Evolutionary conservation across 225 moss, liverwort and hornwort species (phyloP), one percentile per base, ranked within the genome.

Genomic region (Physcomitrium patens): DNA sequence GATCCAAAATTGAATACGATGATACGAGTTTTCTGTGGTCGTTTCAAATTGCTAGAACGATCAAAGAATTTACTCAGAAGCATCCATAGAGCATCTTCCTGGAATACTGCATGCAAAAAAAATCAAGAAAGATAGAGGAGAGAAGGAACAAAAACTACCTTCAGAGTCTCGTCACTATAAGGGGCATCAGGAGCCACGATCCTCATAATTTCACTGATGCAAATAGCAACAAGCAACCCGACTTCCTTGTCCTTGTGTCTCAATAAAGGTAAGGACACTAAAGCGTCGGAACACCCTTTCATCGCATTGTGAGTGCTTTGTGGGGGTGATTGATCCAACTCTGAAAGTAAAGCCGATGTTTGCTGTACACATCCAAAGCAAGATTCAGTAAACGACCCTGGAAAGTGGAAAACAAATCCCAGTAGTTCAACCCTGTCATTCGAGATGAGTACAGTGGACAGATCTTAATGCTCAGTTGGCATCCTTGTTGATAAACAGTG

Each of bases 201-300:
- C 75, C 95, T 91, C 95, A 95, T 95, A 16, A 95, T 83, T 77
- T 95, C 95, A 76, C 95, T 95, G 53, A 95, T 85, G 81, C 95
- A 93, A 27, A 91, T 85, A 51, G 95, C 95, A 63, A 95, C 93
- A 46, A 95, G 82, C 69, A 93, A 86, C 51, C 85, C 87, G 17
- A 95, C 93, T 76, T 95, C 95, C 75, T 93, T 95, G 72, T 93
- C 93, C 76, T 93, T 95, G 68, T 95, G 95, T 80, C 88, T 91
- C 81, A 95, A 78, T 60, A 95, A 86, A 12, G 73, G 58, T 10
- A 85, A 57, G 31, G 85, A 75, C 66, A 93, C 95, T 82, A 95
- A 64, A 57, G 93, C 91, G 22, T 93, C 86, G 7, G 89, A 89
- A 70, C 88, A 89, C 54, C 80, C 83, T 76, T 93, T 90, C 93